These are phyloP conservation scores for Kodamaea jinghongensis DNA, from an alignment of 805 yeast genomes.

Conservation along the genomic window DNA sequence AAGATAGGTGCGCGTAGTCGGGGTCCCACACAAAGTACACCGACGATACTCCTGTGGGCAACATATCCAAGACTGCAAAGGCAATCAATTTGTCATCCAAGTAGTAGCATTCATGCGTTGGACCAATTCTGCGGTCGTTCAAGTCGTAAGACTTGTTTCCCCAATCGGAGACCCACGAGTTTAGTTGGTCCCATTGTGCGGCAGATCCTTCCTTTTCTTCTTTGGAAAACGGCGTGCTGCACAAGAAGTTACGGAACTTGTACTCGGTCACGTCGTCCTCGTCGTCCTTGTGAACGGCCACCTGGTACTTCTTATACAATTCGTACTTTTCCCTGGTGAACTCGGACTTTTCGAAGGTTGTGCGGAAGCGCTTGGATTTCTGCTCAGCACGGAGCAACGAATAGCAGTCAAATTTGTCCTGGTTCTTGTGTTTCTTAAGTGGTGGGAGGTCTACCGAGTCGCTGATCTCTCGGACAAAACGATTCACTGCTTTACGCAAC, in stretches of 20 bases:
- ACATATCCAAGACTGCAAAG: slow-evolving; percentile 69
- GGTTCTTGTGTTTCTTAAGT: slow-evolving; percentile 11
- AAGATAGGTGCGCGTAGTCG: slow-evolving; percentile 60
- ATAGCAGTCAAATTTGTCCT: slow-evolving; percentile 18
- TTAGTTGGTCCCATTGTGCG: slow-evolving; percentile 39
- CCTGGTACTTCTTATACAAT: slow-evolving; percentile 68
- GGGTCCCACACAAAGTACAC: slow-evolving; percentile 91
- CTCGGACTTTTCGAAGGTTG: slow-evolving; percentile 52
- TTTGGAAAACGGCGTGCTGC: slow-evolving; percentile 59
- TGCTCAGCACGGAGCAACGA: slow-evolving; percentile 43
- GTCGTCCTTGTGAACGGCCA: slow-evolving; percentile 61
- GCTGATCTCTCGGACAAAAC: slow-evolving; percentile 44
- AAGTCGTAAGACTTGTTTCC: slow-evolving; percentile 1
- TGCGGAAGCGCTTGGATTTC: slow-evolving; percentile 29
- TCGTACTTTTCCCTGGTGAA: slow-evolving; percentile 58
- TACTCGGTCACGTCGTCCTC: slow-evolving; percentile 41
- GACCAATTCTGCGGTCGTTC: slow-evolving; percentile 43
- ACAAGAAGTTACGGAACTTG: slow-evolving; percentile 61
- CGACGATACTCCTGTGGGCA: slow-evolving; percentile 75
- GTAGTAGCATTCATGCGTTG: slow-evolving; percentile 78
- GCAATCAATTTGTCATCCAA: slow-evolving; percentile 63
- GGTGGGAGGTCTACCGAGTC: slow-evolving; percentile 11
- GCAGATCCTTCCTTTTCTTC: slow-evolving; percentile 21
- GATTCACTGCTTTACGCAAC: slow-evolving; percentile 60
- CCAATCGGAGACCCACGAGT: slow-evolving; percentile 38